Evolutionary conservation across 2,329 filamentous ascomycete genomes (phyloP).

Genomic region (Epichloe typhina): DNA sequence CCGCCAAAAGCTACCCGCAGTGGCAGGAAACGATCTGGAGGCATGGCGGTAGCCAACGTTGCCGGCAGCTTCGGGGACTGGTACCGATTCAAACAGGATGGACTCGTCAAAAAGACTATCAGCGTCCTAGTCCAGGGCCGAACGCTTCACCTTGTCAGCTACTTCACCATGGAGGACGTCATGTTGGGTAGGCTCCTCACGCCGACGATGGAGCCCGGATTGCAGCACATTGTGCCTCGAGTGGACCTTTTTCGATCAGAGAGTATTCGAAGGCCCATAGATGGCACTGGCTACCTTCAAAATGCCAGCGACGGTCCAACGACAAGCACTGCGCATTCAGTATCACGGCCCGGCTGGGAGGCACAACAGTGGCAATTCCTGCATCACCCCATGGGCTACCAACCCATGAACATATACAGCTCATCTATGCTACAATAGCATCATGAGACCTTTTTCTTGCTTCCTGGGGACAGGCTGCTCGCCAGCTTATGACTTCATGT

Average conservation of each 20-base stretch:
- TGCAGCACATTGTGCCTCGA: slow-evolving; percentile 1
- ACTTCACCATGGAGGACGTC: slow-evolving; percentile 64
- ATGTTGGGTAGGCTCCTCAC: slow-evolving; percentile 1
- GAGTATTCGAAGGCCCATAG: slow-evolving; percentile 4
- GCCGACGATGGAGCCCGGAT: neutral
- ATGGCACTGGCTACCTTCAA: neutral
- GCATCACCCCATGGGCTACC: neutral
- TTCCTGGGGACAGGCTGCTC: neutral
- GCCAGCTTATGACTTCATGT: neutral
- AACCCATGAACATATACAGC: slow-evolving; percentile 2
- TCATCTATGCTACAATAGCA: neutral
- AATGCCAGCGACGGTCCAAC: neutral
- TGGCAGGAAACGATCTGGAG: neutral
- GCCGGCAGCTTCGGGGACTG: slow-evolving; percentile 73
- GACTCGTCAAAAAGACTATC: slow-evolving; percentile 84
- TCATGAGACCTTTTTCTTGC: neutral
- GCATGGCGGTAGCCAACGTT: slow-evolving; percentile 4
- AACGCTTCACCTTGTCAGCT: slow-evolving; percentile 73
- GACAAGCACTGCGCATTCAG: neutral
- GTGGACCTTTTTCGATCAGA: slow-evolving; percentile 1
- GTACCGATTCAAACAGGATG: slow-evolving; percentile 71
- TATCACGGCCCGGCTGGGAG: slow-evolving; percentile 2
- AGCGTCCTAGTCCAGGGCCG: slow-evolving; percentile 61
- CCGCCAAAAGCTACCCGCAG: neutral
- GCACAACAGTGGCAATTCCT: slow-evolving; percentile 3